Evolutionary conservation across 257 asterid genomes (phyloP).

Genomic region (Salvia splendens): DNA sequence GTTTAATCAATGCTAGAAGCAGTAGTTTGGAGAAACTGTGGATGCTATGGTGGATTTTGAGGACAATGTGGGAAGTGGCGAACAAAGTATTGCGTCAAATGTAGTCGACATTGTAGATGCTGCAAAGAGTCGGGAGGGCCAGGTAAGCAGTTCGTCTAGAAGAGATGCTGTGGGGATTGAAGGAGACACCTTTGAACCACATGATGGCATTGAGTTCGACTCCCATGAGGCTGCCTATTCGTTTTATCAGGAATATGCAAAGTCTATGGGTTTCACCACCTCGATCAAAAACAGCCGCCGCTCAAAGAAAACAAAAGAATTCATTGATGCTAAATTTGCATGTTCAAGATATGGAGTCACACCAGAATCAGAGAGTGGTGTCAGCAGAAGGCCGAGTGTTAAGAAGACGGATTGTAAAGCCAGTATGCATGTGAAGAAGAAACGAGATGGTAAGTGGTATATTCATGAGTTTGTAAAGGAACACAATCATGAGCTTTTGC

Average conservation of each 20-base stretch:
- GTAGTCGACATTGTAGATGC: conserved; percentile 50
- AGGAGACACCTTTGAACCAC: conserved; percentile 65
- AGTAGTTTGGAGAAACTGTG: conserved; percentile 30
- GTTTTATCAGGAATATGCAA: conserved; percentile 93
- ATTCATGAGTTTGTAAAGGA: conserved; percentile 86
- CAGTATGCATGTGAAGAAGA: conserved; percentile 94
- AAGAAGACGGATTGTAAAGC: conserved; percentile 94
- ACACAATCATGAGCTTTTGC: conserved; percentile 95
- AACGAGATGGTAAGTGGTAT: conserved; percentile 89
- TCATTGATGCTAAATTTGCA: conserved; percentile 93
- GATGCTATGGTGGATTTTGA: conserved; percentile 56
- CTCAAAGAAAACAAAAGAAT: conserved; percentile 91
- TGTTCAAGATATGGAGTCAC: conserved; percentile 94
- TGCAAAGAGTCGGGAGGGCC: conserved; percentile 43
- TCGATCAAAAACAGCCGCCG: conserved; percentile 96
- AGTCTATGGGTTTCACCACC: conserved; percentile 98
- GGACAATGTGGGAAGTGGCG: conserved; percentile 46
- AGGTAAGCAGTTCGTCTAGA: conserved; percentile 41
- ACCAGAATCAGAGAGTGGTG: conserved; percentile 81
- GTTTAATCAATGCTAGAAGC: conserved; percentile 23
- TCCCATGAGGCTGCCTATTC: conserved; percentile 90
- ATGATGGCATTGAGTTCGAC: conserved; percentile 83
- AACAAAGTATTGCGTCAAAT: conserved; percentile 38
- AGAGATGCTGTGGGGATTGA: conserved; percentile 47
- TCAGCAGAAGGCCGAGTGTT: conserved; percentile 76